Evolutionary conservation across 2,329 filamentous ascomycete genomes (phyloP).

Genomic region (Colletotrichum costaricense): DNA sequence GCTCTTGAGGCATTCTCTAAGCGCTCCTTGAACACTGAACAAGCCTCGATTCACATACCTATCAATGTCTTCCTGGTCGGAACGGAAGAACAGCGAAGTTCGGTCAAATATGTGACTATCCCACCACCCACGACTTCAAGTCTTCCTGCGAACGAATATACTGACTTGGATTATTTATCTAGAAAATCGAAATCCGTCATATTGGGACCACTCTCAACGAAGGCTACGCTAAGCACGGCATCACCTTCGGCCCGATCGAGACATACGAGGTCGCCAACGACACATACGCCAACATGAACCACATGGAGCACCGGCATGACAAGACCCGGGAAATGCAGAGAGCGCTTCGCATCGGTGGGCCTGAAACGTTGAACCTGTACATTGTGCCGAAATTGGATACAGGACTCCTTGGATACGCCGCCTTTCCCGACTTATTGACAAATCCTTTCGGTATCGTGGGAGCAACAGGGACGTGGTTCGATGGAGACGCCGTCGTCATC

Average conservation of each 20-base stretch:
- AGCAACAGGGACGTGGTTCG: too few species aligned
- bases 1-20: neutral
- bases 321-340: neutral
- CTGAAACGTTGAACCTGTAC: constrained; percentile 10
- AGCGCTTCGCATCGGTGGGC: neutral
- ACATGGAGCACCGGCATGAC: neutral
- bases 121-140: neutral
- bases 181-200: neutral
- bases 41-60: neutral
- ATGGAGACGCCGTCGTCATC: too few species aligned
- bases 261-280: neutral
- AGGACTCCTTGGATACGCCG: neutral
- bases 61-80: constrained; percentile 3
- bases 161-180: neutral
- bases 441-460: too few species aligned
- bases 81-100: neutral
- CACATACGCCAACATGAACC: neutral
- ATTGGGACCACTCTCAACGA: neutral
- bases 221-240: neutral
- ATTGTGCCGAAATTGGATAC: neutral
- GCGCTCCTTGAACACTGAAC: neutral
- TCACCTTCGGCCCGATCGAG: neutral
- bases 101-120: neutral
- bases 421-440: neutral
- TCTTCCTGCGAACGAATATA: too few species aligned